Evolutionary conservation across 495 filamentous ascomycete species (phyloP).

Genomic region (Penicillium nucicola): DNA sequence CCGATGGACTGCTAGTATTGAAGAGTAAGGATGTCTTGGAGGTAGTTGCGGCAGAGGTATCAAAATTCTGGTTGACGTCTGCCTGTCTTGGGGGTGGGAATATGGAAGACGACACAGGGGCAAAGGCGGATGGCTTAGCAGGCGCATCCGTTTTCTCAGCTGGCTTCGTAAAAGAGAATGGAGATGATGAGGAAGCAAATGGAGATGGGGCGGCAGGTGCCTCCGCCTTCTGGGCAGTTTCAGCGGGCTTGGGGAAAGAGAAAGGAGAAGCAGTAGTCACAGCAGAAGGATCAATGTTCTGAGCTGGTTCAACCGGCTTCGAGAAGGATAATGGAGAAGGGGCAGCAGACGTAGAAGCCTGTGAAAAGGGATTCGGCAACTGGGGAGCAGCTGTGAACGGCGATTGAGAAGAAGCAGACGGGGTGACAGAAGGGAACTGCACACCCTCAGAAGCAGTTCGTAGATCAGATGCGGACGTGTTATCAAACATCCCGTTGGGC

Average conservation of each 20-base stretch:
- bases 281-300: neutral
- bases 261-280: neutral
- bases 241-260: conserved; percentile 3
- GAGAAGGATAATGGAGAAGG: conserved; percentile 15
- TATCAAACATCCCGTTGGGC: neutral
- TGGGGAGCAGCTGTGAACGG: neutral
- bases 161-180: conserved; percentile 13
- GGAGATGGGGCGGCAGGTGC: neutral
- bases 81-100: conserved; percentile 7
- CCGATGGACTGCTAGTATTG: neutral
- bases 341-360: neutral
- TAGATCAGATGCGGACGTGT: neutral
- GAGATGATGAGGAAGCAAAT: conserved; percentile 3
- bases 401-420: conserved; percentile 4
- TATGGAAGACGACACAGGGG: no score
- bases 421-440: neutral
- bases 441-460: neutral
- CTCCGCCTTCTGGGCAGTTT: neutral
- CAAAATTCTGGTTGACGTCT: conserved; percentile 1
- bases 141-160: conserved; percentile 1
- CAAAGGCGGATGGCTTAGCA: conserved; percentile 7
- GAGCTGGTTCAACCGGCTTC: conserved; percentile 5
- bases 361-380: neutral
- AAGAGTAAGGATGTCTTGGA: neutral
- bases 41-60: neutral